Evolutionary conservation across 2,329 filamentous ascomycete species (phyloP), one percentile per base, ranked within the genome.

Genomic region (Phoma sp.): DNA sequence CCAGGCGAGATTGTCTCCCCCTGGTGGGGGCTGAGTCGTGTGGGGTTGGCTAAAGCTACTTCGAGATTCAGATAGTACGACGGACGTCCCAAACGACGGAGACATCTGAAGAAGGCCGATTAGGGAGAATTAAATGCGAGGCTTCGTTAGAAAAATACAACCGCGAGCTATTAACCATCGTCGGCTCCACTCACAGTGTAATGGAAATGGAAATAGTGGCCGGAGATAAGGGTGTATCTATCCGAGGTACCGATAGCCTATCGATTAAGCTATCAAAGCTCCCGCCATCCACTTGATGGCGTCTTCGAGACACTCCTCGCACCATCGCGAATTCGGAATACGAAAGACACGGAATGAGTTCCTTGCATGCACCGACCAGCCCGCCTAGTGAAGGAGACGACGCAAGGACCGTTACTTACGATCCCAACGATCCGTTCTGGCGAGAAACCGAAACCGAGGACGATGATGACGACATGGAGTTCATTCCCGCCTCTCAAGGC

Each of bases 391-490:
- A 74, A 4, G 60, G 57, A 8, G 68, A 65, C 21, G 61, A 65
- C 32, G 62, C 63, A 4, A 63, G 61, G 33, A 68, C 69, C 9
- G 61, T 72, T 19, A 60, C 65, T 4, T 73, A 74, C 63, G 69
- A 73, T 46, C 71, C 69, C 9, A 66, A 51, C 36, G 72, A 72
- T 24, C 68, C 69, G 31, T 71, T 73, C 48, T 74, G 69, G 72
- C 64, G 65, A 47, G 70, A 73, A 52, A 69, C 61, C 36, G 67
- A 70, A 35, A 65, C 68, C 37, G 73, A 74, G 51, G 74, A 74
- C 62, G 77, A 80, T 74, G 80, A 83, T 73, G 80, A 82, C 70
- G 80, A 82, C 70, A 81, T 82, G 76, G 80, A 82, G 59, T 81
- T 78, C 71, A 74, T 81, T 64, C 74, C 77, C 25, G 74, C 77